Base-by-base conservation (phyloP, 1,139 yeast species). In the Zygoascus hellenicus region DNA sequence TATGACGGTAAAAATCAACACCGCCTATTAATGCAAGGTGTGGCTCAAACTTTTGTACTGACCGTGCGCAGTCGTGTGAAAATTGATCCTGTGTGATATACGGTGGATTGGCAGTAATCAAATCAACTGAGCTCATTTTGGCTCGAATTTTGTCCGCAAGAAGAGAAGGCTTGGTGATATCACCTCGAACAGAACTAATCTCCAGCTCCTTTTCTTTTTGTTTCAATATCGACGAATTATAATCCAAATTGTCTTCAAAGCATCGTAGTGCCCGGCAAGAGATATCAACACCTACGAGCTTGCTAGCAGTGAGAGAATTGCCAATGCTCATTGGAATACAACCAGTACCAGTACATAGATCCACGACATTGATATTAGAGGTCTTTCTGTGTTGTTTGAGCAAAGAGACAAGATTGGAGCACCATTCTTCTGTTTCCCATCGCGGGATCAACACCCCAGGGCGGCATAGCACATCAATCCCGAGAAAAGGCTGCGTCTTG, bases 371-470 rank as follows among this genome's bases (percentile, higher is more conserved):
- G 10, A 58, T 28, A 2, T 35, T 41, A 31, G 46, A 9, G 35
- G 38, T 7, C 42, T 45, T 31, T 38, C 47, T 44, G 29, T 45
- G 14, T 26, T 15, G 44, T 17, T 50, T 46, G 13, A 78, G 40
- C 7, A 59, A 33, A 0, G 54, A 51, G 0, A 70, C 66, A 29
- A 86, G 59, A 48, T 71, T 71, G 30, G 67, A 33, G 6, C 77
- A 71, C 97, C 97, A 90, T 58, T 88, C 96, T 61, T 92, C 97
- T 0, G 98, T 92, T 60, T 92, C 98, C 85, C 95, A 82, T 44
- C 98, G 67, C 0, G 98, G 98, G 38, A 92, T 89, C 51, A 92
- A 67, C 1, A 88, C 97, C 0, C 81, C 80, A 1, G 70, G 71
- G 22, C 65, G 58, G 58, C 96, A 87, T 30, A 59, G 54, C 2